phyloP scores from a whole-genome alignment of 2,329 filamentous ascomycete species.

The Aspergillus sp. region DNA sequence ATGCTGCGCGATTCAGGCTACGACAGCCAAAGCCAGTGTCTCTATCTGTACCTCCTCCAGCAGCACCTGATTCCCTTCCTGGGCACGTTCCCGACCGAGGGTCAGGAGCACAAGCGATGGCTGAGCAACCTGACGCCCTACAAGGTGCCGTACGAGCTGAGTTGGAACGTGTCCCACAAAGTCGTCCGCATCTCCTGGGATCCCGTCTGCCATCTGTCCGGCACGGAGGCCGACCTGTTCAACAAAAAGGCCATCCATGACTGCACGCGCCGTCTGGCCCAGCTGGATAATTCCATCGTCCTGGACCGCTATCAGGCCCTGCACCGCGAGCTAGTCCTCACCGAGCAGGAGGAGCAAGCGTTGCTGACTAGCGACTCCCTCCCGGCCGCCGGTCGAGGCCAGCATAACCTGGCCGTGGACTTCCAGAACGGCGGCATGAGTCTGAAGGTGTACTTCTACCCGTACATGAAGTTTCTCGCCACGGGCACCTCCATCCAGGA shows the following conservation, averaged over 20 bases:
- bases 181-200: background rate
- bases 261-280: background rate
- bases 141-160: background rate
- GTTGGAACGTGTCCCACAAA: background rate
- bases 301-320: background rate
- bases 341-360: background rate
- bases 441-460: background rate
- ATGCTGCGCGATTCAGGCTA: conserved; percentile 16
- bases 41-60: conserved; percentile 14
- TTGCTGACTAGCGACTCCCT: background rate
- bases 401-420: background rate
- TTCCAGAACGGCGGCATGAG: background rate
- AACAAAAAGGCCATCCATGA: background rate
- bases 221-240: background rate
- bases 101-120: background rate
- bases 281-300: background rate
- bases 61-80: conserved; percentile 19
- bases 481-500: background rate
- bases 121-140: background rate
- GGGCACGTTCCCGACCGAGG: conserved; percentile 13
- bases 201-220: background rate
- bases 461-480: background rate
- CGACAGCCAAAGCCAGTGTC: conserved; percentile 17
- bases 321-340: background rate
- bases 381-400: background rate